These are phyloP conservation scores for Scleroderma bovista DNA, from an alignment of 768 basidiomycete genomes.

Conservation along the genomic window DNA sequence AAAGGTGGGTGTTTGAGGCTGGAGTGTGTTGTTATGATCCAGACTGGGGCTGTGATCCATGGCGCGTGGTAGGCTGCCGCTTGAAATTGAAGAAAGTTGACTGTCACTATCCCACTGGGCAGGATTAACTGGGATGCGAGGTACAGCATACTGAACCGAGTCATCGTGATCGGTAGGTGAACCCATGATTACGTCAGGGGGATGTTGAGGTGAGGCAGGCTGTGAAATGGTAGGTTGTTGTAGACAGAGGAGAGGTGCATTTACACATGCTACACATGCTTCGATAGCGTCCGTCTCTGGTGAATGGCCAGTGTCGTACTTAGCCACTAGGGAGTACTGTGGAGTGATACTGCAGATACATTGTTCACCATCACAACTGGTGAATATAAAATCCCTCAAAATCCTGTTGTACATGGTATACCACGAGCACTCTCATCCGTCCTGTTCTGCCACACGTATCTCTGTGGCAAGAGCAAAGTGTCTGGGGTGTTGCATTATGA, in stretches of 20 bases:
- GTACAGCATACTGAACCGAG: background rate
- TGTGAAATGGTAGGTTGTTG: background rate
- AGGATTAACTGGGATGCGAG: background rate
- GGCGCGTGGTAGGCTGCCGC: too few relatives aligned
- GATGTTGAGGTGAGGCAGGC: background rate
- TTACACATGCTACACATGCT: background rate
- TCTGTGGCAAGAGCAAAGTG: background rate
- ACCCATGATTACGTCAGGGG: background rate
- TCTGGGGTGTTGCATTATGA: background rate
- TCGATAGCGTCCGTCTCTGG: background rate
- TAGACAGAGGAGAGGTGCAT: background rate
- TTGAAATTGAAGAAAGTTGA: too few relatives aligned
- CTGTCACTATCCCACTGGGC: background rate
- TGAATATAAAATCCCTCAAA: background rate
- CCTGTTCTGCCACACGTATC: background rate
- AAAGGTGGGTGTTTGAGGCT: background rate
- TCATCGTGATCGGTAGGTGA: background rate
- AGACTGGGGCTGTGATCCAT: background rate
- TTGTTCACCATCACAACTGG: background rate
- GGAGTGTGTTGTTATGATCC: background rate
- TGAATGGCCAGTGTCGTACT: background rate
- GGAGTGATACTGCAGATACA: background rate
- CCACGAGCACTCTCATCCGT: background rate
- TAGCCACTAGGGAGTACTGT: background rate
- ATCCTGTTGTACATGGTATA: slow-evolving; percentile 1